Conservation (phyloP, 1,284 basidiomycete species). For the Exobasidium cylindrosporum region DNA sequence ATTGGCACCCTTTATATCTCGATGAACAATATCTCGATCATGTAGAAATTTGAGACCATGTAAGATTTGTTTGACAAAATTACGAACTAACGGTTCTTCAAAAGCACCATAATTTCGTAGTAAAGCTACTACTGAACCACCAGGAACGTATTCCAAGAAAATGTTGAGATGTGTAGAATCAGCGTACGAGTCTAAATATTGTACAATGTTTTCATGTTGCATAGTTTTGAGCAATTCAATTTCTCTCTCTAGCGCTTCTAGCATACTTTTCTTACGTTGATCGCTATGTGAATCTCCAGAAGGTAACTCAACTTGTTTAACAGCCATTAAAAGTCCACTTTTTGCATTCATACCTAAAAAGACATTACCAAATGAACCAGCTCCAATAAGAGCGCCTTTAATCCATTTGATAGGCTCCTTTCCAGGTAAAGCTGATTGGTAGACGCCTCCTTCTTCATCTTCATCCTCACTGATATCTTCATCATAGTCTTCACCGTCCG, state of each 20-base stretch:
- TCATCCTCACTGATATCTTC: slow-evolving; percentile 42
- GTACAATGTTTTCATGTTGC: slow-evolving; percentile 95
- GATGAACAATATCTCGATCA: slow-evolving; percentile 90
- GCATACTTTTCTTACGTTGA: slow-evolving; percentile 90
- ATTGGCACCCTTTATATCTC: slow-evolving; percentile 97
- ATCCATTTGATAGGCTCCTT: slow-evolving; percentile 85
- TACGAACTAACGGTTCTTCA: slow-evolving; percentile 88
- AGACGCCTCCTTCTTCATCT: slow-evolving; percentile 28
- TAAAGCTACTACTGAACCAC: slow-evolving; percentile 89
- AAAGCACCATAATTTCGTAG: slow-evolving; percentile 93
- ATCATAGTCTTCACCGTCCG: slow-evolving; percentile 43
- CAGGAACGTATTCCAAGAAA: slow-evolving; percentile 76
- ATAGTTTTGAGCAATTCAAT: slow-evolving; percentile 93
- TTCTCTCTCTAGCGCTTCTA: slow-evolving; percentile 88
- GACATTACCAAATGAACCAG: slow-evolving; percentile 63
- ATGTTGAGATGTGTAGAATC: slow-evolving; percentile 74
- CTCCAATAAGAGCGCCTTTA: slow-evolving; percentile 94
- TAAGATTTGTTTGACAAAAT: slow-evolving; percentile 90
- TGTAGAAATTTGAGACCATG: slow-evolving; percentile 90
- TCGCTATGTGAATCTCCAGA: slow-evolving; percentile 81
- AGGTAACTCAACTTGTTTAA: slow-evolving; percentile 96
- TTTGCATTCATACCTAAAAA: slow-evolving; percentile 93
- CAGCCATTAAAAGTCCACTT: slow-evolving; percentile 92
- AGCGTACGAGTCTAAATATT: slow-evolving; percentile 67
- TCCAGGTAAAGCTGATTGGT: slow-evolving; percentile 17